Evolutionary conservation across 2,329 filamentous ascomycete species (phyloP), one percentile per base, ranked within the genome.

Genomic region (Apiospora kogelbergensis): DNA sequence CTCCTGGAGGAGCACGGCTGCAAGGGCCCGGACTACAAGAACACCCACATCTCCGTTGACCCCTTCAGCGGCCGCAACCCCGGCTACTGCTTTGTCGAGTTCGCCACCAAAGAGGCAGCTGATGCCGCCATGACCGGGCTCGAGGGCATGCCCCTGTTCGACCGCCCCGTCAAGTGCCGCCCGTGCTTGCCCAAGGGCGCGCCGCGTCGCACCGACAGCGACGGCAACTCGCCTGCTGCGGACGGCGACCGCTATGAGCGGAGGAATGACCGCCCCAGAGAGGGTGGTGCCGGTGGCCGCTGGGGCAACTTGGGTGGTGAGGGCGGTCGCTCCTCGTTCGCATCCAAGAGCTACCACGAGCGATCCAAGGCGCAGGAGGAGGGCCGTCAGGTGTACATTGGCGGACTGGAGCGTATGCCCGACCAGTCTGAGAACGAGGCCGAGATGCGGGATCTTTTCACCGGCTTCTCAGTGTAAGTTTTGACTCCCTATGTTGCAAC

Each of bases 71-170:
- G 86, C 48, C 84, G 90, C 60, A 93, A 93, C 76, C 90, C 90
- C 0, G 91, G 89, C 45, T 93, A 93, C 80, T 93, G 91, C 81
- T 93, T 94, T 73, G 87, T 93, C 63, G 91, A 93, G 74, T 87
- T 93, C 69, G 78, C 79, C 63, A 84, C 83, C 63, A 83, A 84
- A 63, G 86, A 87, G 37, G 82, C 88, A 40, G 90, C 90, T 3
- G 82, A 87, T 5, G 78, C 78, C 1, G 89, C 88, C 1, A 88
- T 93, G 76, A 75, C 78, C n/a, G 81, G 84, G 15, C 80, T 93
- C 57, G 82, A 87, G 68, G 86, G 85, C 22, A 82, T 81, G 24
- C 80, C 83, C 15, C 80, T 93, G 41, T 83, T 87, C 17, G 87
- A 87, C 33, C 85, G 91, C 9, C 81, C 85, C 0, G 79, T 93